These are phyloP conservation scores for Cicer chorassanicum DNA, from an alignment of 306 rosid genomes.

Conservation along the genomic window DNA sequence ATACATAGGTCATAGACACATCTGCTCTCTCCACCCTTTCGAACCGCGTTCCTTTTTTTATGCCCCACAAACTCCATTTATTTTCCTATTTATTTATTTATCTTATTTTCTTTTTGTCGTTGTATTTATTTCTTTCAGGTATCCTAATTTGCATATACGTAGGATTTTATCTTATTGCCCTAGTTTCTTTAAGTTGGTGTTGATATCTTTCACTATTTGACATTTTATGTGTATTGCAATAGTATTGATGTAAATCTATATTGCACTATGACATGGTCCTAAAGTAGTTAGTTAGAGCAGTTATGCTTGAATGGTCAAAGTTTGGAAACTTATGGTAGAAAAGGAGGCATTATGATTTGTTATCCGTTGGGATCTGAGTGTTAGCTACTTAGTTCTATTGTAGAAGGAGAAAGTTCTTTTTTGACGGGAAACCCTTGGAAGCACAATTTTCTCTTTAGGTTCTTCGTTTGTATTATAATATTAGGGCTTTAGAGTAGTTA, in stretches of 20 bases:
- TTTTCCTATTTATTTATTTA: conserved; percentile 21
- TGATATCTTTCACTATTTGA: conserved; percentile 10
- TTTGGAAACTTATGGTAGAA: conserved; percentile 7
- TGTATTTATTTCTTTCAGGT: conserved; percentile 6
- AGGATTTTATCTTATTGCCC: conserved; percentile 8
- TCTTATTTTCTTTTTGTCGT: conserved; percentile 9
- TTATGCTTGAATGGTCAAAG: conserved; percentile 2
- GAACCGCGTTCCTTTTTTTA: background rate
- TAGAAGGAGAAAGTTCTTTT: background rate
- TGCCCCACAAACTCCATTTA: background rate
- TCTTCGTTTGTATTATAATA: conserved; percentile 2
- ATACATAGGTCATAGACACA: conserved; percentile 69
- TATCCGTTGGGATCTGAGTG: conserved; percentile 4
- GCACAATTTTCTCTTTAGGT: background rate
- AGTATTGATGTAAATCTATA: conserved; percentile 15
- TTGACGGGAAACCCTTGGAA: conserved; percentile 2
- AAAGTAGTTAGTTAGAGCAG: background rate
- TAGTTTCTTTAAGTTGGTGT: conserved; percentile 7
- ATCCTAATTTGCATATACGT: conserved; percentile 8
- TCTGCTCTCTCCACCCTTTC: conserved; percentile 31
- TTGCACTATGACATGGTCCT: conserved; percentile 12
- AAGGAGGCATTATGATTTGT: background rate
- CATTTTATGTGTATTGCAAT: conserved; percentile 11
- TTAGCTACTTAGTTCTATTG: conserved; percentile 3
- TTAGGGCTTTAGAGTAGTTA: background rate